Percentiles rank a stretch among this genome's conserved stretches.
These are phyloP conservation scores for Hypomyces rosellus DNA, from an alignment of 2,329 filamentous ascomycete species.

Conservation along the genomic window DNA sequence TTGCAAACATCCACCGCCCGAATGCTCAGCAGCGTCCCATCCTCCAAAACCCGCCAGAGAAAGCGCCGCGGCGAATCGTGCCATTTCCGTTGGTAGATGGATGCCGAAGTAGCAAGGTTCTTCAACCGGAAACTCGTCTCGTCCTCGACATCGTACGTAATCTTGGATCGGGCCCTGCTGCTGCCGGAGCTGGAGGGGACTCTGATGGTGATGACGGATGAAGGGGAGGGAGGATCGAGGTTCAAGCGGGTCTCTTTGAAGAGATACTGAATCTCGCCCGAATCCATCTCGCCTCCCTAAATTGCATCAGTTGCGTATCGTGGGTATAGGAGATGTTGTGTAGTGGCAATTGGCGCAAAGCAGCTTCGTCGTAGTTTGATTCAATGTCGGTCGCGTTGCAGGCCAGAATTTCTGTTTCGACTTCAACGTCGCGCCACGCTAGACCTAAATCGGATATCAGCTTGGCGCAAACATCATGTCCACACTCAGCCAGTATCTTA, in stretches of 20 bases:
- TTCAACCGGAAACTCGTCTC: slow-evolving; percentile 67
- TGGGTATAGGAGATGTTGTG: slow-evolving; percentile 9
- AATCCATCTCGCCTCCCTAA: slow-evolving; percentile 65
- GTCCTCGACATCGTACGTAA: slow-evolving; percentile 47
- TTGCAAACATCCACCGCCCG: slow-evolving; percentile 76
- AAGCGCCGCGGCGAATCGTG: slow-evolving; percentile 76
- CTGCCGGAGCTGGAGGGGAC: slow-evolving; percentile 51
- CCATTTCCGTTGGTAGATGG: slow-evolving; percentile 76
- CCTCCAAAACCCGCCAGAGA: slow-evolving; percentile 82
- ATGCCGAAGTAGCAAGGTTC: slow-evolving; percentile 70
- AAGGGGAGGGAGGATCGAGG: slow-evolving; percentile 64
- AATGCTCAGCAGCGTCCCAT: slow-evolving; percentile 73
- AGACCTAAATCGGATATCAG: slow-evolving; percentile 31
- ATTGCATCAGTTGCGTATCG: slow-evolving; percentile 18
- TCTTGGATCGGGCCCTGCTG: slow-evolving; percentile 37
- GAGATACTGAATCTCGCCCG: slow-evolving; percentile 56
- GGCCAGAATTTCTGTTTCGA: slow-evolving; percentile 27
- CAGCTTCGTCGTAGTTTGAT: slow-evolving; percentile 15
- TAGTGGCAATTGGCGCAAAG: slow-evolving; percentile 22
- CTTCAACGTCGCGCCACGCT: slow-evolving; percentile 25
- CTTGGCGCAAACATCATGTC: slow-evolving; percentile 14
- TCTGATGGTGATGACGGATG: slow-evolving; percentile 64
- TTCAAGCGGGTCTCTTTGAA: slow-evolving; percentile 86
- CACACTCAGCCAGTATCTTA: background rate
- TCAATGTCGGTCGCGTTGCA: slow-evolving; percentile 23